Evolutionary conservation across 108 stramenopile genomes (phyloP).

Genomic region (Cyclotella baltica): DNA sequence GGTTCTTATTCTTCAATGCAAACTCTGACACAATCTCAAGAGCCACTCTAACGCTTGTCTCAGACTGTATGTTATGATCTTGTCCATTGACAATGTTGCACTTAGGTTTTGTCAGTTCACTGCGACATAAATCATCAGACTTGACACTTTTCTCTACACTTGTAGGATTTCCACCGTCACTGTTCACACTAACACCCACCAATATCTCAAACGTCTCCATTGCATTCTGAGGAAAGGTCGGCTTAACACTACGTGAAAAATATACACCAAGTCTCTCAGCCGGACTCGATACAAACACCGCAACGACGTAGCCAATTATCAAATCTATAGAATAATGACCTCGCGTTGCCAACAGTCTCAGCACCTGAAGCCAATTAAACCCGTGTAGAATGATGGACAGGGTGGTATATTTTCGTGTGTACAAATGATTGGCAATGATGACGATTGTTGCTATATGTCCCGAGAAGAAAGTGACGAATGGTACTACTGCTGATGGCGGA

Average conservation of each 20-base stretch:
- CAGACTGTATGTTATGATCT: conserved; percentile 8
- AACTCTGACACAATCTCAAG: conserved; percentile 16
- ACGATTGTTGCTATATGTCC: conserved; percentile 54
- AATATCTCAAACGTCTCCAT: conserved; percentile 36
- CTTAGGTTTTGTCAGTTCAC: not conserved
- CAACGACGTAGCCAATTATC: conserved; percentile 60
- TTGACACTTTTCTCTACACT: not conserved
- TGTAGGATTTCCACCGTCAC: not conserved
- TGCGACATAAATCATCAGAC: not conserved
- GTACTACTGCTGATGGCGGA: conserved; percentile 8
- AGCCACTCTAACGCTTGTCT: conserved; percentile 22
- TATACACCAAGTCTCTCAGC: conserved; percentile 46
- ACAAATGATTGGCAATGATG: conserved; percentile 56
- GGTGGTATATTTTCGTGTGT: conserved; percentile 12
- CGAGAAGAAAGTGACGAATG: conserved; percentile 54
- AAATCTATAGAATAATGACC: conserved; percentile 71
- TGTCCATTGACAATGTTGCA: not conserved
- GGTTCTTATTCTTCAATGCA: no score
- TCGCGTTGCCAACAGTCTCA: conserved; percentile 57
- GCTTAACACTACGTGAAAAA: conserved; percentile 34
- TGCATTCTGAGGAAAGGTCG: conserved; percentile 4
- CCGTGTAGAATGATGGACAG: conserved; percentile 35
- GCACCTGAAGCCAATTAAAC: conserved; percentile 48
- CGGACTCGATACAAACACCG: conserved; percentile 42
- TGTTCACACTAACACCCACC: conserved; percentile 26